A percentile compares a stretch with the other conserved stretches of the same genome.
Evolutionary conservation across 768 basidiomycete genomes (phyloP).

Genomic region (Pilatotrama ljubarskyi): DNA sequence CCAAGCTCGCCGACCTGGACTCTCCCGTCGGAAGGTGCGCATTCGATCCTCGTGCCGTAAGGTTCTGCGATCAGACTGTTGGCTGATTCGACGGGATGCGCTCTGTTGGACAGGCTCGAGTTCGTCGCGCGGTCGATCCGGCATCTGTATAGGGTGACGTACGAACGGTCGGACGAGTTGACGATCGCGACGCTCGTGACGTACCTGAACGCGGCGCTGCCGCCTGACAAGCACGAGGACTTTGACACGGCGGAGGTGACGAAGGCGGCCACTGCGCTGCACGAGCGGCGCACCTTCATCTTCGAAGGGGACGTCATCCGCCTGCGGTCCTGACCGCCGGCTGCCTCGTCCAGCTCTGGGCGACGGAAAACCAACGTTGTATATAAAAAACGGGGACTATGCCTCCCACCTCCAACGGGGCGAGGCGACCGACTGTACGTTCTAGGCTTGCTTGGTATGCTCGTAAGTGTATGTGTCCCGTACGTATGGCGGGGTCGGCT

Average conservation of each 20-base stretch:
- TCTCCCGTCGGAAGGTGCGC: slow-evolving; percentile 61
- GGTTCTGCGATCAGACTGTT: neutral
- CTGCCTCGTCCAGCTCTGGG: neutral
- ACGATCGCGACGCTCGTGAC: slow-evolving; percentile 66
- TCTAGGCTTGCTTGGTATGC: neutral
- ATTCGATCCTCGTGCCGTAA: neutral
- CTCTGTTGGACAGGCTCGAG: slow-evolving; percentile 41
- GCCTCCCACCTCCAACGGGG: neutral
- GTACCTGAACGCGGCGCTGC: slow-evolving; percentile 76
- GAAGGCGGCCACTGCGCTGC: slow-evolving; percentile 33
- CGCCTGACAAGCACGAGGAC: slow-evolving; percentile 77
- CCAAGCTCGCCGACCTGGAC: slow-evolving; percentile 57
- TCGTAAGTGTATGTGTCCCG: neutral
- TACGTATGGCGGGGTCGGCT: neutral
- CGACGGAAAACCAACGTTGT: neutral
- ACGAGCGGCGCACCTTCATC: slow-evolving; percentile 31
- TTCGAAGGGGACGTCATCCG: slow-evolving; percentile 38
- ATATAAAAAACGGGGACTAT: slow-evolving; percentile 1
- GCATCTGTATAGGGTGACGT: slow-evolving; percentile 68
- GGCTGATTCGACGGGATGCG: slow-evolving; percentile 10
- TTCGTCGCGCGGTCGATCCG: slow-evolving; percentile 63
- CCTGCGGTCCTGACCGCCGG: neutral
- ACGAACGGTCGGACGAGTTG: slow-evolving; percentile 65
- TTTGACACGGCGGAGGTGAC: slow-evolving; percentile 75
- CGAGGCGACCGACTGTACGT: neutral